These are phyloP conservation scores for Monilinia polystroma DNA, from an alignment of 2,329 filamentous ascomycete genomes.

Conservation along the genomic window DNA sequence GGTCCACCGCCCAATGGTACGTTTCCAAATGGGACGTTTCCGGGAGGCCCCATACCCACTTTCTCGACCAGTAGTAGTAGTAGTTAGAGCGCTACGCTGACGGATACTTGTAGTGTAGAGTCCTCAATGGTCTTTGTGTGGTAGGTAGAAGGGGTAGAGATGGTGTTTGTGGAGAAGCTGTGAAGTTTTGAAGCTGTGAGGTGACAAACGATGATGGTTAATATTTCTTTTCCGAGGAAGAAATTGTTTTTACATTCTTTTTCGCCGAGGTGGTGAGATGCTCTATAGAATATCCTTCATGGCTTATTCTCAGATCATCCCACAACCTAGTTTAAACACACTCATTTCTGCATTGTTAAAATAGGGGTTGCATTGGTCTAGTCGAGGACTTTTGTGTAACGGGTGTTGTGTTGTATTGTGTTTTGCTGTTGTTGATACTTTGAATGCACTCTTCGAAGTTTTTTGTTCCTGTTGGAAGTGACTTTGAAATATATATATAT, in stretches of 20 bases:
- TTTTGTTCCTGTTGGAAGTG: neutral
- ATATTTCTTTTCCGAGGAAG: neutral
- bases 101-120: neutral
- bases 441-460: neutral
- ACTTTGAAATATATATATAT: neutral
- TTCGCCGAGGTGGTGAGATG: too few species aligned
- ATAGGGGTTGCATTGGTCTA: neutral
- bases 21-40: slow-evolving; percentile 9
- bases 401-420: too few species aligned
- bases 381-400: neutral
- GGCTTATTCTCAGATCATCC: neutral
- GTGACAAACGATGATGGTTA: too few species aligned
- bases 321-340: neutral
- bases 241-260: neutral
- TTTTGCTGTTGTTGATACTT: neutral
- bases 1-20: slow-evolving; percentile 9
- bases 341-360: neutral
- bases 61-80: neutral
- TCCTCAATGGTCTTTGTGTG: neutral
- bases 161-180: neutral
- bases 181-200: too few species aligned
- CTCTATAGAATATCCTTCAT: too few species aligned
- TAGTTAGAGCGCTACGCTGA: neutral
- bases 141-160: too few species aligned
- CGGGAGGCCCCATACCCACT: neutral